Percentiles rank a stretch among this genome's conserved stretches.
Conservation (phyloP, 2,329 filamentous ascomycete species). For the Acarospora socialis region DNA sequence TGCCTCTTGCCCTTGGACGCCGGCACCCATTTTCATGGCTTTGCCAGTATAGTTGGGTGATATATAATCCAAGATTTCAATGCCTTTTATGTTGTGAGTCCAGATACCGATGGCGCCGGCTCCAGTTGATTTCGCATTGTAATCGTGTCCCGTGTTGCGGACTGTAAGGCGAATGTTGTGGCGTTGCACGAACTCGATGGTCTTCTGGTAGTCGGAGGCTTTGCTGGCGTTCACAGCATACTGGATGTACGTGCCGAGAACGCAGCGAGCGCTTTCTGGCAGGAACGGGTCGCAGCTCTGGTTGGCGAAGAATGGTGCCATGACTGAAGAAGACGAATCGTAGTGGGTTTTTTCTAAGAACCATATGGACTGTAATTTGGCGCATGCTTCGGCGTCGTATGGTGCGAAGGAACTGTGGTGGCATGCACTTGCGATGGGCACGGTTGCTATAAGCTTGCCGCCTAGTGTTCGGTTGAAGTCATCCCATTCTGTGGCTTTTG, state of each 20-base stretch:
- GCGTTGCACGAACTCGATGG: constrained; percentile 28
- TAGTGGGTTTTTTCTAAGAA: constrained; percentile 31
- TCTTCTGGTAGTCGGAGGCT: constrained; percentile 14
- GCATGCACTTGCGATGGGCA: constrained; percentile 39
- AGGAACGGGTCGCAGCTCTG: constrained; percentile 30
- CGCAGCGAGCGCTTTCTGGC: constrained; percentile 20
- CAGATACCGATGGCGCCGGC: constrained; percentile 43
- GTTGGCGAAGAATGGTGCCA: constrained; percentile 27
- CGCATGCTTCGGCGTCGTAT: constrained; percentile 34
- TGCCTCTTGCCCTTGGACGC: constrained; percentile 36
- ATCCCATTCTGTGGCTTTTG: constrained; percentile 31
- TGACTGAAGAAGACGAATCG: constrained; percentile 25
- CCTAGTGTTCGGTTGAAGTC: constrained; percentile 37
- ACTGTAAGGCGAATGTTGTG: constrained; percentile 38
- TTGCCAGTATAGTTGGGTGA: constrained; percentile 33
- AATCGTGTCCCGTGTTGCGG: constrained; percentile 29
- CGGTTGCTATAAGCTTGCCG: constrained; percentile 37
- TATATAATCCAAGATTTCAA: constrained; percentile 30
- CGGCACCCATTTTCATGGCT: constrained; percentile 41
- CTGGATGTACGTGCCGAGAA: constrained; percentile 29
- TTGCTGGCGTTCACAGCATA: constrained; percentile 20
- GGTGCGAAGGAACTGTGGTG: constrained; percentile 27
- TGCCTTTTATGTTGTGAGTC: constrained; percentile 40
- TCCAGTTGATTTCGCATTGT: constrained; percentile 46
- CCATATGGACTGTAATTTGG: constrained; percentile 30